Base-by-base conservation (phyloP, 2,329 filamentous ascomycete genomes). In the Hymenoscyphus fructigenus region DNA sequence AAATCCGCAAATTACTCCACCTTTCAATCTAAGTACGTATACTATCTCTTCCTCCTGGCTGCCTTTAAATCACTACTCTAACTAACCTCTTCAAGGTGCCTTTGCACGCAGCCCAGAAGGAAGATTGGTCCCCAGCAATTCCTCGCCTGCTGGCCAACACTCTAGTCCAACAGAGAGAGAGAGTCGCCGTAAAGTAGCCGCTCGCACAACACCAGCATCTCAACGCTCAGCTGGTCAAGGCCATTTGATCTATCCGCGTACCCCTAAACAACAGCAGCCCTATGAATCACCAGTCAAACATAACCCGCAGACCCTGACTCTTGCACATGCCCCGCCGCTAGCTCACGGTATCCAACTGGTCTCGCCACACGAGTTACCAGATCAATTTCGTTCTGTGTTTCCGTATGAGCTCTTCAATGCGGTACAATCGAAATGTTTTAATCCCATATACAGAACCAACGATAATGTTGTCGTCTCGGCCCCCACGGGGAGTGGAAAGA, bases 401-500 rank as follows among this genome's bases (percentile, higher is more conserved):
- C 83, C 87, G 0, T 95, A 90, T 69, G 83, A 87, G 1, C 76
- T 90, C 0, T 92, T 96, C 79, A 96, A 96, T 74, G 91, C 89
- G 6, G 84, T 94, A 0, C 92, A 96, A 72, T 95, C 92, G 0
- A 92, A 89, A 73, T 92, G 89, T 71, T 95, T 94, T 70, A 75
- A 82, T 0, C 75, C 81, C 0, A 82, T 91, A 0, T 94, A 91
- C 74, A 79, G 82, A 5, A 85, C 85, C 0, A 84, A 88, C 69
- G 84, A 92, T 75, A 96, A 96, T 68, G 81, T 95, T 15, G 90
- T 95, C 0, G 81, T 96, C 15, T 89, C 91, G 0, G 89, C 92
- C 7, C 92, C 92, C 0, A 96, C 92, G 0, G 91, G 92, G 9
- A 93, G 91, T 75, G 92, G 92, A 2, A 96, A 96, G 76, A 96